phyloP scores from a whole-genome alignment of 1,284 basidiomycete genomes.

The Rhodotorula sp. region DNA sequence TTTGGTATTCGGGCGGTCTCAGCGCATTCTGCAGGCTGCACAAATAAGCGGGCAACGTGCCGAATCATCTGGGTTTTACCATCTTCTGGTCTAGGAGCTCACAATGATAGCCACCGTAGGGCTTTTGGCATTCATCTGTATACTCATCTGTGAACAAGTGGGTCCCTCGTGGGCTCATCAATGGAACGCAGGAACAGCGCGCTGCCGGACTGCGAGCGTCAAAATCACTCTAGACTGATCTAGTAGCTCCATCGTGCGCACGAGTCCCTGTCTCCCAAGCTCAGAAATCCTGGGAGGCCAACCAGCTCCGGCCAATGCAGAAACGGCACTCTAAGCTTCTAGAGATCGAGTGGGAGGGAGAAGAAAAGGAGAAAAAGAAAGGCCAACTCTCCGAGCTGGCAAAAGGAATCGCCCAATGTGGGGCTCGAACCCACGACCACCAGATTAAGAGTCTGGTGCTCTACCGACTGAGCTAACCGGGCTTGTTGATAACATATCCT shows the following conservation, averaged over 20 bases:
- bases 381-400: not conserved
- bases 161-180: too few relatives aligned
- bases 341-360: not conserved
- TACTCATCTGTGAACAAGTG: too few relatives aligned
- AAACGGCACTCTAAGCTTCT: too few relatives aligned
- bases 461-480: conserved; percentile 26
- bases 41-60: not conserved
- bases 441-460: conserved; percentile 25
- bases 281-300: too few relatives aligned
- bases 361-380: not conserved
- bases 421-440: conserved; percentile 44
- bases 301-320: not conserved
- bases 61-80: not conserved
- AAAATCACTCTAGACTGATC: too few relatives aligned
- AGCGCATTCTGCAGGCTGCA: not conserved
- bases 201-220: too few relatives aligned
- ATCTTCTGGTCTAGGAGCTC: too few relatives aligned
- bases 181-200: too few relatives aligned
- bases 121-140: too few relatives aligned
- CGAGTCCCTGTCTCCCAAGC: too few relatives aligned
- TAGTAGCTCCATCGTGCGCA: too few relatives aligned
- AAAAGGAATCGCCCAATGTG: conserved; percentile 36
- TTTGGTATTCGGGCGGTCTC: not conserved
- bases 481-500: not conserved
- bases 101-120: too few relatives aligned